These are phyloP conservation scores for Hyparrhenia diplandra DNA, from an alignment of 176 grass and related monocot species.

Conservation along the genomic window DNA sequence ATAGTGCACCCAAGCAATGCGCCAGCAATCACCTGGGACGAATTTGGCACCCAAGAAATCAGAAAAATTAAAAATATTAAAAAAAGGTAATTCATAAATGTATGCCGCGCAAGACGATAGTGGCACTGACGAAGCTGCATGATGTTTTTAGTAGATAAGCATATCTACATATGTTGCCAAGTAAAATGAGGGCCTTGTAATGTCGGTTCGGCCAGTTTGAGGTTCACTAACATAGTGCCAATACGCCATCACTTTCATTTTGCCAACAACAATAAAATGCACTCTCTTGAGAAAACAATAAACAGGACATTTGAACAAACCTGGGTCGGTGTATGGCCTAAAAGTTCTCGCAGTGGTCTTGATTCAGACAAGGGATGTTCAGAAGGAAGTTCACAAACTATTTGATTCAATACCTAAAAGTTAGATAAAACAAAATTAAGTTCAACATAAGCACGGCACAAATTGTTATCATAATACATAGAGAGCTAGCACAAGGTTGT, in stretches of 20 bases:
- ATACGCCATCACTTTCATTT: conserved; percentile 28
- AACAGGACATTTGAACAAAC: conserved; percentile 45
- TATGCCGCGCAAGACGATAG: conserved; percentile 8
- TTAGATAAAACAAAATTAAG: not conserved
- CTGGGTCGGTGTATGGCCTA: conserved; percentile 96
- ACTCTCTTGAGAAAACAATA: not conserved
- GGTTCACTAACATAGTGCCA: not conserved
- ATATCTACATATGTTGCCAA: not conserved
- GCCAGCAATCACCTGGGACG: conserved; percentile 57
- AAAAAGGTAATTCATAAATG: not conserved
- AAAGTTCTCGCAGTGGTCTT: conserved; percentile 87
- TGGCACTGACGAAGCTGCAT: conserved; percentile 1
- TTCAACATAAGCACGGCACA: not conserved
- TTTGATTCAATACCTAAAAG: conserved; percentile 87
- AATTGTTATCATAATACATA: not conserved
- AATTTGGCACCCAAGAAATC: conserved; percentile 27
- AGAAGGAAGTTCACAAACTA: conserved; percentile 90
- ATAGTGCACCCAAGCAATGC: conserved; percentile 58
- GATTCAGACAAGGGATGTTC: conserved; percentile 79
- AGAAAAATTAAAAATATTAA: conserved; percentile 4
- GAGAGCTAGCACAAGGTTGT: not conserved
- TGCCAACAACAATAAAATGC: conserved; percentile 1
- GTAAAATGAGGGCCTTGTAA: not conserved
- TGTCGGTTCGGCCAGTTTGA: not conserved
- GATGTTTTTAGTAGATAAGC: conserved; percentile 20